These are phyloP conservation scores for Polytrichum commune DNA, from an alignment of 225 moss, liverwort and hornwort genomes.

Conservation along the genomic window DNA sequence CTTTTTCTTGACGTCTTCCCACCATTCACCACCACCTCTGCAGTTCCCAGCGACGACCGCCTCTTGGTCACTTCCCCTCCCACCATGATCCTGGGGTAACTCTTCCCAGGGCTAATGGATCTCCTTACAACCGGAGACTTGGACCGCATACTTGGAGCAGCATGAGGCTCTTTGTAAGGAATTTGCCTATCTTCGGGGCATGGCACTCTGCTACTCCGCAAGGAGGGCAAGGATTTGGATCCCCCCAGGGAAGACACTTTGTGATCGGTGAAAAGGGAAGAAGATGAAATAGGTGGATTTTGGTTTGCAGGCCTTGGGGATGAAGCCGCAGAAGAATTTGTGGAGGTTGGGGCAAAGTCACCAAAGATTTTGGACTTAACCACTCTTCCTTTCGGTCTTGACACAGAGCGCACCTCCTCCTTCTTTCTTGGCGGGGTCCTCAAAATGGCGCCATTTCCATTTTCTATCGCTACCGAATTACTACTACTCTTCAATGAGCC, in stretches of 20 bases:
- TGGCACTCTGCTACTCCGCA: constrained; percentile 32
- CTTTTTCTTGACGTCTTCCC: constrained; percentile 43
- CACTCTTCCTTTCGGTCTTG: constrained; percentile 48
- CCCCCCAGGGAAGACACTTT: constrained; percentile 18
- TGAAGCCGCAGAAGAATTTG: neutral
- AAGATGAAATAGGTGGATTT: constrained; percentile 15
- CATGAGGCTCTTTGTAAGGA: constrained; percentile 31
- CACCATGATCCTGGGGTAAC: constrained; percentile 17
- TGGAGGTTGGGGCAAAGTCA: constrained; percentile 29
- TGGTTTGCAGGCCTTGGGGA: neutral
- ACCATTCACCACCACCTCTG: constrained; percentile 20
- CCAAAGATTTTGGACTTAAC: constrained; percentile 51
- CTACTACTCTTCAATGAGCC: constrained; percentile 9
- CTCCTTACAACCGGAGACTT: constrained; percentile 47
- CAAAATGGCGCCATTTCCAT: constrained; percentile 5
- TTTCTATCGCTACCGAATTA: constrained; percentile 20
- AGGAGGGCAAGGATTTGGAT: constrained; percentile 22
- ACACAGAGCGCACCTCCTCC: constrained; percentile 36
- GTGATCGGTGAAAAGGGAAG: constrained; percentile 24
- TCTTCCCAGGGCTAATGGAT: constrained; percentile 35
- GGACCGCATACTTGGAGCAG: constrained; percentile 27
- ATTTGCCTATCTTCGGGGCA: constrained; percentile 56
- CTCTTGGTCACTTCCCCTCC: constrained; percentile 28
- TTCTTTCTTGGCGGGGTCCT: constrained; percentile 22
- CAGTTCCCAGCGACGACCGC: constrained; percentile 28